Evolutionary conservation across 2,329 filamentous ascomycete species (phyloP), one percentile per base, ranked within the genome.

Genomic region (Epicoccum sorghinum): DNA sequence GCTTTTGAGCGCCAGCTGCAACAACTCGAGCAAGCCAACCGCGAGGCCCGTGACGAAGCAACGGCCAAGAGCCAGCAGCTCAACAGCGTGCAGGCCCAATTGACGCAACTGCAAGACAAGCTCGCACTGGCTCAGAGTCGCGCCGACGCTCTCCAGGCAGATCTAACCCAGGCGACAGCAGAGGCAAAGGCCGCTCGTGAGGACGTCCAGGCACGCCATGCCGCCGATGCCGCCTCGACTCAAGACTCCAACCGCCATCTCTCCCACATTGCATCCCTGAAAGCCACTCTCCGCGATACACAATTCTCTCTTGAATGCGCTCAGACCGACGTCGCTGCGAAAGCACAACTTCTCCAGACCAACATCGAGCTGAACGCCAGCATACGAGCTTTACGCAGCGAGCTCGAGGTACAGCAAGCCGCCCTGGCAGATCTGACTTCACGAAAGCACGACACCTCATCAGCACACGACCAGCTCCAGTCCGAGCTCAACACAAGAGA

Each of bases 241-340:
- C n/a, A 4, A 5, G 29, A 23, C 18, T 22, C 14, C 4, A n/a
- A 43, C 12, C 25, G 25, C 5, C 41, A 50, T 10, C 37, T 42
- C n/a, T 32, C 41, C 12, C 52, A 33, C 38, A 51, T 56, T 30
- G 30, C 58, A 12, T 55, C 65, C 6, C 62, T 74, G 14, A 65
- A 72, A 38, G 51, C 58, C 5, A 60, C 60, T 4, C 48, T 72
- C 1, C 59, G 64, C 18, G 57, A 61, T 7, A 55, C 68, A n/a
- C 55, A 61, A n/a, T 65, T 64, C 12, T 62, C 68, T 37, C 51
- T 69, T 3, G 61, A 70, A 44, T 66, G 65, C 29, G 67, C 65
- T 0, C 61, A 67, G 32, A 58, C 65, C 9, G 59, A 71, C 37
- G 50, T 64, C 14, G 56, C 63, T 7, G 55, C 62, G 8, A 71